Base-by-base conservation (phyloP, 192 early-diverging fungal genomes). In the Phycomyces blakesleeanus region DNA sequence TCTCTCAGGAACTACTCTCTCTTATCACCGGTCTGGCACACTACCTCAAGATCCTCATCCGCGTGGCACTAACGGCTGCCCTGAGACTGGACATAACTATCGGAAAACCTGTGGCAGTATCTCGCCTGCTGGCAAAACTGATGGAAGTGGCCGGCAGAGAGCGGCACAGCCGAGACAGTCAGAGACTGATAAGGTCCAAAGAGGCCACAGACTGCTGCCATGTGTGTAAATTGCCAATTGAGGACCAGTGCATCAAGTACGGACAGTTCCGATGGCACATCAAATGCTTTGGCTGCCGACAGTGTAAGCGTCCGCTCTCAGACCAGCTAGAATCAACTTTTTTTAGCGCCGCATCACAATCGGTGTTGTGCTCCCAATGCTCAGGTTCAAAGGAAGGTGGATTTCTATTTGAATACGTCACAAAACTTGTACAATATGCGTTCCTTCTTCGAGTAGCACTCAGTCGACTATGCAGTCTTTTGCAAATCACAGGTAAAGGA, bases 11-110 rank as follows among this genome's bases (percentile, higher is more conserved):
- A 71, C 75, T 97, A 68, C 84, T 98, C 61, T 86, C 89, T 11
- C 73, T 95, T 9, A 93, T 97, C 0, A 94, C 94, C 38, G 87
- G 86, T 12, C 79, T 98, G 20, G 96, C 96, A 1, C 95, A 96
- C 66, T 89, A 86, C 49, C 81, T 98, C 51, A 98, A 98, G 69
- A 85, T 91, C 15, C 73, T 96, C 57, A 95, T 97, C 59, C 85
- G 95, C 15, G 82, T 90, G 8, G 93, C 94, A 10, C 76, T 98
- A 37, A 90, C 87, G 52, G 91, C 94, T 20, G 90, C 94, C 6
- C 78, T 98, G 41, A 86, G 87, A 67, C 71, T 91, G 75, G 91
- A 91, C 71, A 76, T 83, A 49, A 68, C 75, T 39, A 83, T 83
- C 57, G 69, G 73, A n/a, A 74, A 72, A 21, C 68, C 74, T 4